Conservation (phyloP, 805 yeast genomes). For the Barnettozyma botsteinii region DNA sequence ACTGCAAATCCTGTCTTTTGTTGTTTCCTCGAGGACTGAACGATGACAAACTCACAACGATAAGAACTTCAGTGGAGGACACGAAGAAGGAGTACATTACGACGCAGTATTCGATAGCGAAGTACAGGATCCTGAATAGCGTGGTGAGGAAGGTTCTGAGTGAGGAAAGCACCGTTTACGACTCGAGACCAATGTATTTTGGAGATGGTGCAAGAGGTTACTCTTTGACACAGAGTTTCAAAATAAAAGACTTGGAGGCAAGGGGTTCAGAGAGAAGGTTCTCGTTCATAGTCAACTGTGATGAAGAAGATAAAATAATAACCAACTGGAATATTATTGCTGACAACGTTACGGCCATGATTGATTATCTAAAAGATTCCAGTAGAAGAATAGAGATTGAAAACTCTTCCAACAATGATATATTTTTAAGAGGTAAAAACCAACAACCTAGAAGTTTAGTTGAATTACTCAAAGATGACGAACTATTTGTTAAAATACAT, state of each 20-base stretch:
- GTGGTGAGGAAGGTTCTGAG: conserved; percentile 59
- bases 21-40: conserved; percentile 37
- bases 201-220: conserved; percentile 60
- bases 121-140: conserved; percentile 51
- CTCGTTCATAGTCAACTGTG: conserved; percentile 51
- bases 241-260: conserved; percentile 57
- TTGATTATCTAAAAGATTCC: conserved; percentile 32
- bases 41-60: conserved; percentile 26
- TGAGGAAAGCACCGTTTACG: conserved; percentile 58
- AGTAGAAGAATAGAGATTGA: conserved; percentile 25
- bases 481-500: conserved; percentile 53
- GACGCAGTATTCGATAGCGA: conserved; percentile 54
- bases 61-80: conserved; percentile 23
- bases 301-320: conserved; percentile 46
- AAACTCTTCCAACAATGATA: conserved; percentile 33
- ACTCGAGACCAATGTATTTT: conserved; percentile 53
- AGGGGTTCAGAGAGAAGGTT: conserved; percentile 72
- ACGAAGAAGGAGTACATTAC: conserved; percentile 35
- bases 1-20: conserved; percentile 59
- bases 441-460: conserved; percentile 51
- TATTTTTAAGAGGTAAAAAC: conserved; percentile 49
- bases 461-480: conserved; percentile 48
- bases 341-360: conserved; percentile 35
- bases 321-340: conserved; percentile 48
- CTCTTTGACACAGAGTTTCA: conserved; percentile 55